These are phyloP conservation scores for Schizothecium vesticola DNA, from an alignment of 495 filamentous ascomycete species.

Conservation along the genomic window DNA sequence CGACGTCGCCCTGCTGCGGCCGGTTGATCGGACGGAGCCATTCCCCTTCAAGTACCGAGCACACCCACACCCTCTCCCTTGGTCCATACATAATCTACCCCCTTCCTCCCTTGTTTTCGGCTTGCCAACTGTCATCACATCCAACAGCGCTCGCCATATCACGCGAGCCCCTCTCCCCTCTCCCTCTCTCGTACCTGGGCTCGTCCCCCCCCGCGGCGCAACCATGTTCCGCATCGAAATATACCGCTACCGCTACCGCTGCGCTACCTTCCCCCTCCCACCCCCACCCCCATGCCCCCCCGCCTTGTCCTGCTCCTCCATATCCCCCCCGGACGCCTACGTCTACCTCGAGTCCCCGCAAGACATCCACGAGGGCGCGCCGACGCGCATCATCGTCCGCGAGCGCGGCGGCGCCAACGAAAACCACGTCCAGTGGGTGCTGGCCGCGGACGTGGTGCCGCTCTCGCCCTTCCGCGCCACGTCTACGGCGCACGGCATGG, in stretches of 20 bases:
- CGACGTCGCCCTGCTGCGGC: not conserved
- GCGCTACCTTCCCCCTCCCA: not conserved
- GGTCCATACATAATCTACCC: not conserved
- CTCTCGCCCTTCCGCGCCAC: not conserved
- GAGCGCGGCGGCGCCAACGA: slow-evolving; percentile 18
- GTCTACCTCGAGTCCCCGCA: slow-evolving; percentile 16
- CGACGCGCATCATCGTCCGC: slow-evolving; percentile 19
- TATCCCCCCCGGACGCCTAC: not conserved
- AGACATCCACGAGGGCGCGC: slow-evolving; percentile 1
- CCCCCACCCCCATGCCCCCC: not conserved
- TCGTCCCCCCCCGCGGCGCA: not conserved
- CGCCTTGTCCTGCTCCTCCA: not conserved
- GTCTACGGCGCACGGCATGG: slow-evolving; percentile 10
- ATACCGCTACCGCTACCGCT: slow-evolving; percentile 14
- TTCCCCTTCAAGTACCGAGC: not conserved
- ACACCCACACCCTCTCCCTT: not conserved
- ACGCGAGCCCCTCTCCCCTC: too few relatives aligned
- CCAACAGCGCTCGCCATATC: too few relatives aligned
- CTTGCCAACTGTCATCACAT: not conserved
- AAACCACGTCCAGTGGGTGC: slow-evolving; percentile 26
- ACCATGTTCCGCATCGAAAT: slow-evolving; percentile 4
- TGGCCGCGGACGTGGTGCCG: slow-evolving; percentile 15
- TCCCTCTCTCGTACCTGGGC: not conserved
- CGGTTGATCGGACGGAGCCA: not conserved
- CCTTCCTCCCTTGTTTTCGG: not conserved